Evolutionary conservation across 352 stramenopile species (phyloP).

Genomic region (Globisporangium cystogenes): DNA sequence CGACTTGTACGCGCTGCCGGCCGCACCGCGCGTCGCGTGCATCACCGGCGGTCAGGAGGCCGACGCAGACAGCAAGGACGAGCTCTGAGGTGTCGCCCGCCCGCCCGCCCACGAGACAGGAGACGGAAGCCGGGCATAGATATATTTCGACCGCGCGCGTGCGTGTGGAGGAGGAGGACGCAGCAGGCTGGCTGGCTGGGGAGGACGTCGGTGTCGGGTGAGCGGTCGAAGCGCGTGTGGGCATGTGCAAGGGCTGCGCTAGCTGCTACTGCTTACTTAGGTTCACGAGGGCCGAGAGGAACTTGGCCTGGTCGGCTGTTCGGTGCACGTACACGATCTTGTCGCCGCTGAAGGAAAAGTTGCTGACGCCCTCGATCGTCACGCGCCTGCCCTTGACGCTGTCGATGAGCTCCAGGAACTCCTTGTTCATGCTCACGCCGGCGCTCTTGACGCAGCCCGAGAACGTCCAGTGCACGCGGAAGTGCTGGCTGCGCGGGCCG

Average conservation of each 20-base stretch:
- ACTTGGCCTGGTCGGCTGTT: constrained; percentile 86
- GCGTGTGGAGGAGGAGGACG: no score
- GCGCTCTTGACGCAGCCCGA: constrained; percentile 68
- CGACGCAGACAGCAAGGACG: constrained; percentile 16
- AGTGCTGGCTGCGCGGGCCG: constrained; percentile 77
- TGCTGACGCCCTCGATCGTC: constrained; percentile 83
- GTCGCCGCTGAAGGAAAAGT: constrained; percentile 84
- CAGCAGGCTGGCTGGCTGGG: no score
- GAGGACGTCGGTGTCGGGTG: no score
- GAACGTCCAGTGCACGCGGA: constrained; percentile 83
- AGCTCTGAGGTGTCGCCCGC: constrained; percentile 2
- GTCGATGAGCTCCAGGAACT: constrained; percentile 82
- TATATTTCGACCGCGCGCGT: background rate
- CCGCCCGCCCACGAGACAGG: no score
- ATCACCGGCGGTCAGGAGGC: constrained; percentile 13
- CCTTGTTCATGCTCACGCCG: constrained; percentile 84
- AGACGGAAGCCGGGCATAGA: background rate
- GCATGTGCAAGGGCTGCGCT: background rate
- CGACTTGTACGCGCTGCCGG: constrained; percentile 39
- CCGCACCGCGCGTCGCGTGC: constrained; percentile 25
- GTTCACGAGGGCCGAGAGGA: constrained; percentile 73
- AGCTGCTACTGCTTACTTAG: constrained; percentile 66
- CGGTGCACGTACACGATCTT: constrained; percentile 88
- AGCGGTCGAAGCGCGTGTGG: no score
- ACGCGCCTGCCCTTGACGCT: constrained; percentile 75